phyloP scores from a whole-genome alignment of 116 monocot genomes.

The Trichopus zeylanicus region DNA sequence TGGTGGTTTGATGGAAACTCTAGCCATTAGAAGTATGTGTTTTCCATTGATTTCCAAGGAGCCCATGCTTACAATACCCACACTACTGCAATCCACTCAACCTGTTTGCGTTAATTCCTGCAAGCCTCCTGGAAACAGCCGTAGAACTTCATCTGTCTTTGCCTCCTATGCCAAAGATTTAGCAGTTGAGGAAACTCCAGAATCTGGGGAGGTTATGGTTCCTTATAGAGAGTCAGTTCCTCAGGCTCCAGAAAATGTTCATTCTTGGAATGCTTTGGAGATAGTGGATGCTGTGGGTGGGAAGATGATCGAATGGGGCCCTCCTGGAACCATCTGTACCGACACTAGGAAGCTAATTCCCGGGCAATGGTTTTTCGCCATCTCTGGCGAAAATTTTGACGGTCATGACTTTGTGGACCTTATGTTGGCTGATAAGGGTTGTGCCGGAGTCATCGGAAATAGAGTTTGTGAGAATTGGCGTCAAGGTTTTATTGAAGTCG shows the following conservation, averaged over 20 bases:
- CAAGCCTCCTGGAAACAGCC: no score
- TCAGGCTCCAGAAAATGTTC: not conserved
- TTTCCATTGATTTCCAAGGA: no score
- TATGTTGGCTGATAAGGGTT: slow-evolving; percentile 19
- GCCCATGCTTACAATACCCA: not conserved
- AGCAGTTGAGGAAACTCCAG: not conserved
- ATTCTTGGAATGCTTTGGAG: slow-evolving; percentile 22
- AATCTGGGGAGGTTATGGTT: not conserved
- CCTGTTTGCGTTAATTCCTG: not conserved
- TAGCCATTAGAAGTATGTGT: no score
- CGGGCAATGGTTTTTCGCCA: slow-evolving; percentile 34
- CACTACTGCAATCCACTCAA: not conserved
- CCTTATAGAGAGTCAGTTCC: not conserved
- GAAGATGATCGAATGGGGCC: slow-evolving; percentile 16
- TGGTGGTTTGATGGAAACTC: no score
- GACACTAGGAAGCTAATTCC: slow-evolving; percentile 22
- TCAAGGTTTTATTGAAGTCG: slow-evolving; percentile 23
- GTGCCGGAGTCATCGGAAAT: slow-evolving; percentile 31
- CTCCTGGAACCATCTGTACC: slow-evolving; percentile 18
- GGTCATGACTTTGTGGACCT: slow-evolving; percentile 20
- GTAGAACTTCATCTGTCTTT: no score
- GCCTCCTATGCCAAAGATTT: not conserved
- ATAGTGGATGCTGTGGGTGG: slow-evolving; percentile 25
- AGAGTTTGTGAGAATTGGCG: slow-evolving; percentile 17
- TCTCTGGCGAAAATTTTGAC: slow-evolving; percentile 15